Percentiles rank a stretch among this genome's conserved stretches.
Conservation (phyloP, 2,329 filamentous ascomycete genomes). For the Tolypocladium tropicale region DNA sequence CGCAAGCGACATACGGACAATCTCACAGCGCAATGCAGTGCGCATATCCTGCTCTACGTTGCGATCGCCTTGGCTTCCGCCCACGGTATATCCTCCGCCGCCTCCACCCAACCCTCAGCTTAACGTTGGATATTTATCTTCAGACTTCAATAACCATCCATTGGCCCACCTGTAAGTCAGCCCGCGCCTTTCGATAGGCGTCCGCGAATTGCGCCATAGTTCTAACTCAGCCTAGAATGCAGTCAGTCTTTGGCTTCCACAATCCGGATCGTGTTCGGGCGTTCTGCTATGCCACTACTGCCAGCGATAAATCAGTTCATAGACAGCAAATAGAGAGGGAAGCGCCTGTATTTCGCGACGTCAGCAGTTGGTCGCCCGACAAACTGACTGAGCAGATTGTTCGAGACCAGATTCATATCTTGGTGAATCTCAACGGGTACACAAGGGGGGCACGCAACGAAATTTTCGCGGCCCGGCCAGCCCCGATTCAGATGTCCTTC, state of each 20-base stretch:
- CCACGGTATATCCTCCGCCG: slow-evolving; percentile 74
- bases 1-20: slow-evolving; percentile 82
- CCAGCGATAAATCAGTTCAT: slow-evolving; percentile 80
- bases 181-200: neutral
- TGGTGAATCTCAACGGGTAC: slow-evolving; percentile 97
- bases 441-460: slow-evolving; percentile 95
- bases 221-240: slow-evolving; percentile 51
- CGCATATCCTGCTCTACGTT: slow-evolving; percentile 89
- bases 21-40: slow-evolving; percentile 88
- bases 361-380: slow-evolving; percentile 77
- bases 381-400: slow-evolving; percentile 78
- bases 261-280: slow-evolving; percentile 64
- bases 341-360: slow-evolving; percentile 83
- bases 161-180: slow-evolving; percentile 72
- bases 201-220: neutral
- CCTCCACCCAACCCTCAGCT: slow-evolving; percentile 70
- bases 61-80: slow-evolving; percentile 75
- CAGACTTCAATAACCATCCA: slow-evolving; percentile 98
- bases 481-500: slow-evolving; percentile 97
- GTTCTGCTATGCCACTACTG: slow-evolving; percentile 91
- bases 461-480: slow-evolving; percentile 87
- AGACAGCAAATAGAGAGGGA: slow-evolving; percentile 88
- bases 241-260: slow-evolving; percentile 94
- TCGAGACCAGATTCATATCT: slow-evolving; percentile 79
- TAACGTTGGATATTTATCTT: slow-evolving; percentile 94